phyloP scores from a whole-genome alignment of 345 rosid species.

The Brassica napus region DNA sequence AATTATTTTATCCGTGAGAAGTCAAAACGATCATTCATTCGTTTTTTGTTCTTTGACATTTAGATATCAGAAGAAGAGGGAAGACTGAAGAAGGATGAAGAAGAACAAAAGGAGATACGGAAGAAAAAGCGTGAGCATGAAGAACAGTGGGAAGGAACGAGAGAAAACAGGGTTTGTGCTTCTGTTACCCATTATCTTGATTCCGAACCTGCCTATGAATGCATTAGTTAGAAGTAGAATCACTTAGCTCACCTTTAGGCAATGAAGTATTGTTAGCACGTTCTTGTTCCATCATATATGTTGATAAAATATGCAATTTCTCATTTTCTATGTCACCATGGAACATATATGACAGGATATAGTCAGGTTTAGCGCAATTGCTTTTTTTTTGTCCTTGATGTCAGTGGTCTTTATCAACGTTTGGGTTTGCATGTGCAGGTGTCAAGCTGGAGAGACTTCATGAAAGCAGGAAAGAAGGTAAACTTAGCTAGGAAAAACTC shows the following conservation, averaged over 20 bases:
- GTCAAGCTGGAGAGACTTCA: constrained; percentile 94
- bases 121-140: constrained; percentile 98
- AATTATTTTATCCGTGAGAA: constrained; percentile 7
- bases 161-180: constrained; percentile 84
- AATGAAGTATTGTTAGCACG: neutral
- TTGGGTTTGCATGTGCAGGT: constrained; percentile 50
- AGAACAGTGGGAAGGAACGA: constrained; percentile 99
- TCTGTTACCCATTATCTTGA: neutral
- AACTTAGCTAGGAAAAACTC: neutral
- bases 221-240: neutral
- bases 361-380: too few species aligned
- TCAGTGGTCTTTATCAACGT: neutral
- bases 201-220: neutral
- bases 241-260: neutral
- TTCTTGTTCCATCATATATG: too few species aligned
- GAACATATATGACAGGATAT: too few species aligned
- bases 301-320: too few species aligned
- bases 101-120: constrained; percentile 94
- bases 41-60: constrained; percentile 14
- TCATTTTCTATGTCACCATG: too few species aligned
- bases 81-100: constrained; percentile 96
- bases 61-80: constrained; percentile 99
- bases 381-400: too few species aligned
- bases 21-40: constrained; percentile 6
- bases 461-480: constrained; percentile 93